These are phyloP conservation scores for Trichoderma brevicompactum DNA, from an alignment of 2,329 filamentous ascomycete species.

Conservation along the genomic window DNA sequence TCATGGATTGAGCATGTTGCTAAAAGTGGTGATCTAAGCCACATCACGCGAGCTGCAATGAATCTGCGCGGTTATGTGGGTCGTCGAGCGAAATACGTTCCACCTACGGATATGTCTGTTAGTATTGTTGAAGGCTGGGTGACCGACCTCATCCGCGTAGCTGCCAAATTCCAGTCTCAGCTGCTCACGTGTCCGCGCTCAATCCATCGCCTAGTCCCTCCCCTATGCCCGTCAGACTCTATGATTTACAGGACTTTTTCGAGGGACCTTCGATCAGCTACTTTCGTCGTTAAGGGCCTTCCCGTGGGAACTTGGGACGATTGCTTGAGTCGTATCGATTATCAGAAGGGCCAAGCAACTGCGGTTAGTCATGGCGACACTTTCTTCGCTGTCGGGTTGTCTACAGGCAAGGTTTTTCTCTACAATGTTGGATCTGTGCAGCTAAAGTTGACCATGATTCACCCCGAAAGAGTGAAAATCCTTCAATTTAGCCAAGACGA, in stretches of 20 bases:
- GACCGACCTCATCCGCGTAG: conserved; percentile 5
- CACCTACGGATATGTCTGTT: not conserved
- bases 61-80: not conserved
- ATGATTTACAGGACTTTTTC: conserved; percentile 3
- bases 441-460: not conserved
- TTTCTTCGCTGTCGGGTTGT: not conserved
- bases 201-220: conserved; percentile 13
- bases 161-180: not conserved
- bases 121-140: conserved; percentile 5
- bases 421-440: conserved; percentile 1
- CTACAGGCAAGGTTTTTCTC: not conserved
- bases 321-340: conserved; percentile 2
- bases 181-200: not conserved
- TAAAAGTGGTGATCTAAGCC: not conserved
- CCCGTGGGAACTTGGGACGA: conserved; percentile 4
- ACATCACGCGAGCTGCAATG: not conserved
- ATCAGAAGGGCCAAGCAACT: not conserved
- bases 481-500: conserved; percentile 15
- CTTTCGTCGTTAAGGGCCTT: not conserved
- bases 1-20: conserved; percentile 20
- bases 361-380: not conserved
- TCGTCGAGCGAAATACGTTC: not conserved
- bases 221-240: conserved; percentile 1
- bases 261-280: not conserved
- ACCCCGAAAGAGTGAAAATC: not conserved